Conservation (phyloP, 768 basidiomycete genomes). For the Leccinellum luteum region DNA sequence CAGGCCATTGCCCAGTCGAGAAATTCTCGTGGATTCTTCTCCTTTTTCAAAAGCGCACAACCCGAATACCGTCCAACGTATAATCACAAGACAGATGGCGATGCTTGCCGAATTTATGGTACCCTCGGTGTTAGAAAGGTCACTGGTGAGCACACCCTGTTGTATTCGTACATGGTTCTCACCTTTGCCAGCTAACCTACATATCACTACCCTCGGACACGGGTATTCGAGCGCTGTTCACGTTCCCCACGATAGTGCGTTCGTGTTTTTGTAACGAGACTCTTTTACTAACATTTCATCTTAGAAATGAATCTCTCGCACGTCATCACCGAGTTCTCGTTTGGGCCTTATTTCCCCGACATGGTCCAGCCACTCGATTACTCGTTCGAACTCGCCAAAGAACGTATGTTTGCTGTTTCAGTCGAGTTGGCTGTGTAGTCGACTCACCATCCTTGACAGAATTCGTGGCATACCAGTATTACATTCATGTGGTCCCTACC, state of each 20-base stretch:
- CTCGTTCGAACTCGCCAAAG: constrained; percentile 70
- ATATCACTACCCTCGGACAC: constrained; percentile 93
- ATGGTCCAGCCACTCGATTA: constrained; percentile 94
- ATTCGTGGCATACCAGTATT: constrained; percentile 92
- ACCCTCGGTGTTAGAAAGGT: constrained; percentile 84
- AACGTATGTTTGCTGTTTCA: constrained; percentile 42
- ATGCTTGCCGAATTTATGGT: constrained; percentile 86
- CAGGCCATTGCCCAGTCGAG: constrained; percentile 73
- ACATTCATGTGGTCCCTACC: constrained; percentile 92
- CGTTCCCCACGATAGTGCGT: constrained; percentile 81
- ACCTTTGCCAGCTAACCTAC: constrained; percentile 69
- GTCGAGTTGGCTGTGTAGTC: background rate
- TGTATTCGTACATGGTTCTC: background rate
- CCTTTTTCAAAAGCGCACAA: constrained; percentile 44
- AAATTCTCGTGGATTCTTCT: constrained; percentile 71
- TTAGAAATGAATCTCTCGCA: constrained; percentile 96
- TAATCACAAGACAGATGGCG: constrained; percentile 62
- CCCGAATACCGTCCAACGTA: constrained; percentile 68
- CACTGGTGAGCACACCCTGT: constrained; percentile 51
- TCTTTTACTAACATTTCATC: background rate
- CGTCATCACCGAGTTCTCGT: constrained; percentile 95
- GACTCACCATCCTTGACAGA: constrained; percentile 39
- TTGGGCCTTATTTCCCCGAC: constrained; percentile 93
- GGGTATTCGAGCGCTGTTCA: constrained; percentile 88
- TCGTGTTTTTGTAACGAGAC: background rate